Evolutionary conservation across 495 filamentous ascomycete genomes (phyloP), one percentile per base, ranked within the genome.

Genomic region (Astrothelium subdiscretum): DNA sequence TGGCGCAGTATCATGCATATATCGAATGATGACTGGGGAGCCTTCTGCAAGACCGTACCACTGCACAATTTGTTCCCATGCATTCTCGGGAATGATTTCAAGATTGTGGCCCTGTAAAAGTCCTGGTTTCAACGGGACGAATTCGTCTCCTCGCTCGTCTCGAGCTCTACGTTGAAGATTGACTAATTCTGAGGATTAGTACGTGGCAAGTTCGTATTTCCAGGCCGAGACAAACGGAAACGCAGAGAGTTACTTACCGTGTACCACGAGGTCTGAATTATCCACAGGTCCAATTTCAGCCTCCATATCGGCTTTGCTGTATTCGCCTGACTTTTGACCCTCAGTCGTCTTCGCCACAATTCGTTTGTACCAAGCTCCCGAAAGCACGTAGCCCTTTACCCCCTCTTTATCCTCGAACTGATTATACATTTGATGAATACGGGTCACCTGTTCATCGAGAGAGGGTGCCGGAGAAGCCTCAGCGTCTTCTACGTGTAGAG

Each of bases 281-380:
- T 97, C 91, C 31, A 97, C 85, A 0, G 89, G 89, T 2, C 91
- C 91, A 35, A 94, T 80, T 12, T 84, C 78, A 12, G 80, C 83
- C 62, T 88, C 85, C 32, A 74, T 63, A 3, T 80, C 77, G 57
- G 84, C 81, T 67, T 91, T 89, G 60, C 79, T 75, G 18, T 71
- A 75, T 58, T 77, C 72, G 65, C 80, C 81, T 15, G 75, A 77
- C 63, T 79, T 74, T 57, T 73, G 68, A 31, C 75, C 71, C 22
- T 85, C 80, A 2, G 81, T 74, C 44, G 85, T 83, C 61, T 90
- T 81, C 13, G 87, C 80, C 63, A 87, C 76, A 1, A 97, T 90
- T 38, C 84, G 80, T 44, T 79, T 79, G 27, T 97, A 78, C 94
- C 94, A 98, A 58, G 78, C 73, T 22, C 77, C 81, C 6, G 92